These are phyloP conservation scores for Penicillium ochrochloron DNA, from an alignment of 495 filamentous ascomycete genomes.

Conservation along the genomic window DNA sequence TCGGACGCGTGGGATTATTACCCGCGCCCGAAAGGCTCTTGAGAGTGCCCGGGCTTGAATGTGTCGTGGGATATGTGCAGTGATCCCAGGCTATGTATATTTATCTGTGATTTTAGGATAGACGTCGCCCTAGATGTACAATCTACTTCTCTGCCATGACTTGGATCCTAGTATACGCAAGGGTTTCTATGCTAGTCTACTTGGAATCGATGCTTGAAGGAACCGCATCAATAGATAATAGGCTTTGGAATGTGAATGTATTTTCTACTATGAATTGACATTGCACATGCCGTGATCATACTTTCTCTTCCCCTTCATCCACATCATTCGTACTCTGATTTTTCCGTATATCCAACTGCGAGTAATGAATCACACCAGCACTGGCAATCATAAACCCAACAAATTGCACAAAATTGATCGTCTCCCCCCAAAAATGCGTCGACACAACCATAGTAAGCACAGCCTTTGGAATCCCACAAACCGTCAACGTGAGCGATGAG, in stretches of 20 bases:
- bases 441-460: slow-evolving; percentile 4
- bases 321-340: neutral
- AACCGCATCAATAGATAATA: neutral
- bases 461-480: slow-evolving; percentile 3
- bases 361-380: slow-evolving; percentile 1
- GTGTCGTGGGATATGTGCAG: neutral
- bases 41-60: slow-evolving; percentile 42
- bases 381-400: neutral
- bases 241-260: neutral
- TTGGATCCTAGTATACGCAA: neutral
- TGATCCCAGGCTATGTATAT: slow-evolving; percentile 22
- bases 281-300: too few relatives aligned
- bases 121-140: slow-evolving; percentile 26
- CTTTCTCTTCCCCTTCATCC: neutral
- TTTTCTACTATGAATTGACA: too few relatives aligned
- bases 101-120: slow-evolving; percentile 27
- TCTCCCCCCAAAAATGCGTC: slow-evolving; percentile 1
- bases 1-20: slow-evolving; percentile 55
- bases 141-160: slow-evolving; percentile 26
- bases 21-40: slow-evolving; percentile 59
- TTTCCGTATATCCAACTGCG: neutral
- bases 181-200: too few relatives aligned
- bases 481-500: neutral
- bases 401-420: neutral
- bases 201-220: neutral